phyloP scores from a whole-genome alignment of 805 yeast genomes.

The Ogataea methanolica region DNA sequence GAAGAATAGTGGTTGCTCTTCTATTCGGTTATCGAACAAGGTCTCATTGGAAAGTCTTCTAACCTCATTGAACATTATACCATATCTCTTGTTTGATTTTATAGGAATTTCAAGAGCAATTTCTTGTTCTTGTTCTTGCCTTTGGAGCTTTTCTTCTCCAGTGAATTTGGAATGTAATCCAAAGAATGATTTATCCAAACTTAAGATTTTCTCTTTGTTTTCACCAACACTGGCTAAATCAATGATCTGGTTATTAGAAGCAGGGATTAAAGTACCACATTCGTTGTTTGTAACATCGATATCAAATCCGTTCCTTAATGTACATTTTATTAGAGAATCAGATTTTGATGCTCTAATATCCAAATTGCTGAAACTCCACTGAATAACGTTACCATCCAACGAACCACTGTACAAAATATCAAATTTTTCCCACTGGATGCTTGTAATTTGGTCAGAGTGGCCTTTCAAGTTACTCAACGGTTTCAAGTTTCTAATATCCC shows the following conservation, averaged over 20 bases:
- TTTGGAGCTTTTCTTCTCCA: background rate
- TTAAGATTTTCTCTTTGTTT: slow-evolving; percentile 33
- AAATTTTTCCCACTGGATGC: slow-evolving; percentile 52
- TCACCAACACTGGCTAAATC: slow-evolving; percentile 40
- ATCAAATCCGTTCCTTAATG: slow-evolving; percentile 42
- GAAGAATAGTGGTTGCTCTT: background rate
- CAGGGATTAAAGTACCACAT: slow-evolving; percentile 62
- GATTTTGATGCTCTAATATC: background rate
- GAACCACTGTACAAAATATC: slow-evolving; percentile 50
- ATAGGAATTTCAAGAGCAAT: background rate
- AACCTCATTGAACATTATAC: no score
- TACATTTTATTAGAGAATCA: slow-evolving; percentile 28
- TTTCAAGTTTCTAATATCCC: slow-evolving; percentile 67
- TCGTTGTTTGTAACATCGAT: slow-evolving; percentile 20
- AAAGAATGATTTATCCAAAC: slow-evolving; percentile 51
- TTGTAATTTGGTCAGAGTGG: slow-evolving; percentile 49
- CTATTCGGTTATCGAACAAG: background rate
- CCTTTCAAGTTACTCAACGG: slow-evolving; percentile 52
- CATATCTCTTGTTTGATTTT: no score
- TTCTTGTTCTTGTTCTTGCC: background rate
- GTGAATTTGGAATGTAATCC: slow-evolving; percentile 43
- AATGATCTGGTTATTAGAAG: slow-evolving; percentile 47
- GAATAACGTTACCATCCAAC: slow-evolving; percentile 60
- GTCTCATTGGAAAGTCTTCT: background rate
- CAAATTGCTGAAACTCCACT: slow-evolving; percentile 48